phyloP scores from a whole-genome alignment of 1,139 yeast genomes.

The Hyphopichia fennica region DNA sequence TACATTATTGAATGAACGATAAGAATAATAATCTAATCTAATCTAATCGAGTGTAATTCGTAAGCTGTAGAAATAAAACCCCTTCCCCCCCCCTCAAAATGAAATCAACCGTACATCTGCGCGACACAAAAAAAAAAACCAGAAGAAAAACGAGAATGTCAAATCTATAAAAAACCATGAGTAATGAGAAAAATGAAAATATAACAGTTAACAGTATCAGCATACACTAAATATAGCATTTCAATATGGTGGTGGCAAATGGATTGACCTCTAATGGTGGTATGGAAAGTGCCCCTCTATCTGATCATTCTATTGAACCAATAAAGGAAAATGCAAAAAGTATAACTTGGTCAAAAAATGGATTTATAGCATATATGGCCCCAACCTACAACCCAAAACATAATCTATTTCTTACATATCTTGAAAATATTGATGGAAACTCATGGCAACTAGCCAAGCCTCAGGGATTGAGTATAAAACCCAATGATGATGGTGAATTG shows the following conservation, averaged over 20 bases:
- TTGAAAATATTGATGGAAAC: constrained; percentile 64
- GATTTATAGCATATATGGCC: constrained; percentile 63
- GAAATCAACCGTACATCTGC: too few species aligned
- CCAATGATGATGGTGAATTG: constrained; percentile 30
- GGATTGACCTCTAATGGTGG: background rate
- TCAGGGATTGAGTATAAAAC: constrained; percentile 37
- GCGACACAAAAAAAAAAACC: too few species aligned
- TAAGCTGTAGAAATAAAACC: too few species aligned
- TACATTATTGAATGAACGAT: background rate
- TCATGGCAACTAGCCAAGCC: constrained; percentile 66
- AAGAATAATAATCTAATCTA: background rate
- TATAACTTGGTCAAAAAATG: constrained; percentile 75
- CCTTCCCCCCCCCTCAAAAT: too few species aligned
- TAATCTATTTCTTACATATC: constrained; percentile 53
- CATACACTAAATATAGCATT: too few species aligned
- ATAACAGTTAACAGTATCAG: too few species aligned
- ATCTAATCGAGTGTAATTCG: too few species aligned
- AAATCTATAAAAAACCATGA: too few species aligned
- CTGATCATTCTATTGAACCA: background rate
- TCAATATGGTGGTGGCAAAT: background rate
- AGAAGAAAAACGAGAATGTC: too few species aligned
- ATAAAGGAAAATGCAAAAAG: constrained; percentile 4
- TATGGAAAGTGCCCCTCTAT: background rate
- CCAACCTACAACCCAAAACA: constrained; percentile 22
- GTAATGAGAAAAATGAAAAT: too few species aligned